Evolutionary conservation across 1,284 basidiomycete species (phyloP), one percentile per base, ranked within the genome.

Genomic region (Phlebopus sp.): DNA sequence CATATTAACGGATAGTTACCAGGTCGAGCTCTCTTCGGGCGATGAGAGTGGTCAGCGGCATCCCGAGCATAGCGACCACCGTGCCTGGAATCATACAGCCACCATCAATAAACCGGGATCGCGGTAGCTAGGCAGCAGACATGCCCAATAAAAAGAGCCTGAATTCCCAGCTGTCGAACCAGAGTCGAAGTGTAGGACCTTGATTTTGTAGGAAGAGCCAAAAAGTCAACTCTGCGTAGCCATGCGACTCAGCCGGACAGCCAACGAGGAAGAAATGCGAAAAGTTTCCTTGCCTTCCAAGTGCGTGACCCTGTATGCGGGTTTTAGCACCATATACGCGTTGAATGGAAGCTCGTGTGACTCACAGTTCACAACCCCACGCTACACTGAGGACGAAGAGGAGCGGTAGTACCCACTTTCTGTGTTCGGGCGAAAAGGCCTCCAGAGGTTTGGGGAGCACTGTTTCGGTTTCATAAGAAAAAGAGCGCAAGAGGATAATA

Each of bases 121-220:
- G 29, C 27, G 25, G 13, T 37, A 35, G 2, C 14, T 36, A 36
- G 35, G 34, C 27, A 36, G 37, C 45, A 27, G 11, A 47, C 62
- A 74, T 60, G 85, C 85, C 72, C 55, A 78, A 52, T 52, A 77
- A 71, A 86, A 86, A 76, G 53, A 77, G 59, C 48, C 74, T 67
- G 69, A 84, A 79, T 59, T 89, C 71, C 78, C 82, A 71, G 66
- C 84, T 71, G 42, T 82, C 62, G 63, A 90, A 89, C 86, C 86
- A 90, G 31, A 79, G 72, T 3, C 81, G 76, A 55, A 81, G 80
- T 30, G 72, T 66, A 0, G 82, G 82, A 2, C 82, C 81, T 67
- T 88, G 86, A 52, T 86, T 78, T 30, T 87, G 72, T 10, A 89
- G 74, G 60, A 88, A 90, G 27, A 89, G 57, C 86, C 86, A 90